These are phyloP conservation scores for Lachancea thermotolerans DNA, from an alignment of 805 yeast species.

Conservation along the genomic window DNA sequence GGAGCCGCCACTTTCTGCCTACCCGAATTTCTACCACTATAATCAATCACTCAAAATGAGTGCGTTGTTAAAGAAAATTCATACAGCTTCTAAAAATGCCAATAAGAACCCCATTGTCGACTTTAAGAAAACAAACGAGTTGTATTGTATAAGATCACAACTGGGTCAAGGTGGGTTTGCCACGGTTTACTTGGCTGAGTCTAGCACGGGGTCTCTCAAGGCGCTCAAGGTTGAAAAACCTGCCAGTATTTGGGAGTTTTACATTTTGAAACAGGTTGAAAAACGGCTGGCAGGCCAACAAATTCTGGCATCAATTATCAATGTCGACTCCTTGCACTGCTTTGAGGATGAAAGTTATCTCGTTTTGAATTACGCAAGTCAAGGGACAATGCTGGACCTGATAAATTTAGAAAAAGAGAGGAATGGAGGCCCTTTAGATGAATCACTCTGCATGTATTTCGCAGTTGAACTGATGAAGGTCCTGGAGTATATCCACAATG, in stretches of 20 bases:
- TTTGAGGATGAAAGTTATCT: constrained; percentile 65
- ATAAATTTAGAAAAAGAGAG: constrained; percentile 43
- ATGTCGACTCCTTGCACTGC: constrained; percentile 44
- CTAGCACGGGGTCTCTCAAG: constrained; percentile 43
- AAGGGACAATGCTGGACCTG: constrained; percentile 69
- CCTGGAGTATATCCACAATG: constrained; percentile 53
- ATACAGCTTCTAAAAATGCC: constrained; percentile 34
- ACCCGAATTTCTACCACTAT: constrained; percentile 29
- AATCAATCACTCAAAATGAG: constrained; percentile 32
- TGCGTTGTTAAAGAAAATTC: constrained; percentile 31
- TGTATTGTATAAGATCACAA: constrained; percentile 36
- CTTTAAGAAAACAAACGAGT: constrained; percentile 30
- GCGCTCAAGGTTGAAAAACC: constrained; percentile 75
- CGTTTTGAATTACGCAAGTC: constrained; percentile 53
- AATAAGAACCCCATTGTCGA: constrained; percentile 33
- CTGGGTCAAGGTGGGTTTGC: constrained; percentile 83
- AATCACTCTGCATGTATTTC: constrained; percentile 53
- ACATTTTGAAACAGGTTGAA: constrained; percentile 56
- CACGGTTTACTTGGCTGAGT: constrained; percentile 64
- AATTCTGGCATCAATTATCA: constrained; percentile 38
- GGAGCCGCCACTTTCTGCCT: constrained; percentile 32
- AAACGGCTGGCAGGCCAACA: constrained; percentile 28
- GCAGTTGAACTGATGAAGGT: constrained; percentile 57
- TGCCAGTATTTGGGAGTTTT: constrained; percentile 73
- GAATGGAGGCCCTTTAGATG: constrained; percentile 41